These are phyloP conservation scores for Penicillium argentinense DNA, from an alignment of 495 filamentous ascomycete genomes.

Conservation along the genomic window DNA sequence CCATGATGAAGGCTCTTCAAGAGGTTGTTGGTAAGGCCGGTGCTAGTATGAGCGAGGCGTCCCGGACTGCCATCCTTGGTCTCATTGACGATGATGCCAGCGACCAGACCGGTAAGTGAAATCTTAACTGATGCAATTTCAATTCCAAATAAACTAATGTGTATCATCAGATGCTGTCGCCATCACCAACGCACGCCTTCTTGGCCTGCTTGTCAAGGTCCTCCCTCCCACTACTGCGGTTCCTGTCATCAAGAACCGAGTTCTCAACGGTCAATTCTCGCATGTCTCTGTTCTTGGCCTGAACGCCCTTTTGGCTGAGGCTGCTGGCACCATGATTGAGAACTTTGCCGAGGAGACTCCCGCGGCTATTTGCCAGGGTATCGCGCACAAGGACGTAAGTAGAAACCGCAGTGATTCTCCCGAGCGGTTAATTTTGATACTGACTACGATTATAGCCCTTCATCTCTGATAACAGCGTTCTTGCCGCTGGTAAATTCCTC, in stretches of 20 bases:
- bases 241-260: constrained; percentile 74
- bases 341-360: constrained; percentile 69
- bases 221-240: constrained; percentile 65
- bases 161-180: constrained; percentile 60
- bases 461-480: constrained; percentile 83
- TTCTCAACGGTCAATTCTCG: constrained; percentile 68
- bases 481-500: constrained; percentile 94
- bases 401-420: not conserved
- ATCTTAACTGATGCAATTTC: not conserved
- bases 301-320: constrained; percentile 83
- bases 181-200: constrained; percentile 83
- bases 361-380: constrained; percentile 75
- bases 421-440: constrained; percentile 4
- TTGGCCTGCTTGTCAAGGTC: constrained; percentile 85
- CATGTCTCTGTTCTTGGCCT: constrained; percentile 73
- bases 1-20: constrained; percentile 96
- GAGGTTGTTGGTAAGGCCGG: constrained; percentile 96
- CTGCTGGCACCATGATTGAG: constrained; percentile 64
- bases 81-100: constrained; percentile 84
- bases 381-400: constrained; percentile 70
- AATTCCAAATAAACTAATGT: not conserved
- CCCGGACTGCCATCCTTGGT: constrained; percentile 73
- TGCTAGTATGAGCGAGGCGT: constrained; percentile 87
- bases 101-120: constrained; percentile 60
- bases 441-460: constrained; percentile 58